Conservation (phyloP, 2,329 filamentous ascomycete species). For the Hymenoscyphus infarciens region DNA sequence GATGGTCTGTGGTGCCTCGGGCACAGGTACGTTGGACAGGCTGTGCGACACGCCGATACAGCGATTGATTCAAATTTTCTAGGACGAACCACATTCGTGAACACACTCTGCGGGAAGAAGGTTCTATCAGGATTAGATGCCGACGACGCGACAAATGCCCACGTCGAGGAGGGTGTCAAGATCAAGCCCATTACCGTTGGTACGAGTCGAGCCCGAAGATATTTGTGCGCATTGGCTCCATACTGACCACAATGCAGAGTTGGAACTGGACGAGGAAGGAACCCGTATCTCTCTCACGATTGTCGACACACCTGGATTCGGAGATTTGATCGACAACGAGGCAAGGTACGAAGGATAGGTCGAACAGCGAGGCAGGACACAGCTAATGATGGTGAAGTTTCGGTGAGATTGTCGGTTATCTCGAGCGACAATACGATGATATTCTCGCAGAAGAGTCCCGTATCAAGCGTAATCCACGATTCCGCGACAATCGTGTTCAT, state of each 20-base stretch:
- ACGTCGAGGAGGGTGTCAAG: conserved; percentile 93
- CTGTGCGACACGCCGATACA: conserved; percentile 3
- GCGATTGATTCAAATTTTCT: conserved; percentile 26
- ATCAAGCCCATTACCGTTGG: conserved; percentile 98
- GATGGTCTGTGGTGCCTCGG: conserved; percentile 99
- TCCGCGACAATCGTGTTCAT: conserved; percentile 98
- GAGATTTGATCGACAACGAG: conserved; percentile 99
- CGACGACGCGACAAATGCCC: conserved; percentile 83
- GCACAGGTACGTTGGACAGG: conserved; percentile 69
- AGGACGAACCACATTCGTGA: conserved; percentile 99
- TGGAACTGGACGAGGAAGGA: conserved; percentile 96
- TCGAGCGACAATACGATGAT: conserved; percentile 99
- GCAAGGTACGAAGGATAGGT: conserved; percentile 62
- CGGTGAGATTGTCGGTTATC: conserved; percentile 94
- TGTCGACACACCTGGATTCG: conserved; percentile 96
- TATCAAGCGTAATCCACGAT: conserved; percentile 99
- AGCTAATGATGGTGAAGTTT: conserved; percentile 59
- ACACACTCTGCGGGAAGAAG: conserved; percentile 94
- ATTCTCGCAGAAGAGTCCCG: conserved; percentile 98
- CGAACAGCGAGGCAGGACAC: conserved; percentile 9
- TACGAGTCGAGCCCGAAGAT: conserved; percentile 46
- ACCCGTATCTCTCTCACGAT: conserved; percentile 97
- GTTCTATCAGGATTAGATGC: conserved; percentile 89
- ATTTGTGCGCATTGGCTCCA: conserved; percentile 18
- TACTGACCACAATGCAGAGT: conserved; percentile 55